Evolutionary conservation across 2,329 filamentous ascomycete genomes (phyloP).

Genomic region (Aureobasidium sp.): DNA sequence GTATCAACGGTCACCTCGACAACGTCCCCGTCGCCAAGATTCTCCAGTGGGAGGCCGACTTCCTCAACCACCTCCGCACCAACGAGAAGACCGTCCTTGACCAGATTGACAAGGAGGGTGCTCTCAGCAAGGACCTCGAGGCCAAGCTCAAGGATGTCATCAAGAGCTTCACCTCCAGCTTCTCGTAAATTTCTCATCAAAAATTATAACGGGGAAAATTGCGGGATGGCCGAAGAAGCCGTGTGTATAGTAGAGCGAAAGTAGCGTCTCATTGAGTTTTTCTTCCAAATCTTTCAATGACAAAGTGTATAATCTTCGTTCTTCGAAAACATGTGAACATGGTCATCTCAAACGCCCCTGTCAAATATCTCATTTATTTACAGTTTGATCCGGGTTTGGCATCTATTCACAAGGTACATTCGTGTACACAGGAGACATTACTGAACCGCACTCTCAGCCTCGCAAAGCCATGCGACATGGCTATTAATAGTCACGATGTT

Average conservation of each 20-base stretch:
- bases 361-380: neutral
- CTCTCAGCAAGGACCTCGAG: slow-evolving; percentile 91
- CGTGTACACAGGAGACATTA: neutral
- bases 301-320: slow-evolving; percentile 11
- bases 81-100: slow-evolving; percentile 78
- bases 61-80: slow-evolving; percentile 82
- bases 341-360: neutral
- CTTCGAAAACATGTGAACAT: neutral
- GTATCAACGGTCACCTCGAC: slow-evolving; percentile 97
- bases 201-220: slow-evolving; percentile 13
- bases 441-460: neutral
- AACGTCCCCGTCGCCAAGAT: slow-evolving; percentile 82
- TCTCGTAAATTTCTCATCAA: slow-evolving; percentile 41
- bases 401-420: neutral
- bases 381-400: too few relatives aligned
- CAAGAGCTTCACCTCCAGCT: slow-evolving; percentile 84
- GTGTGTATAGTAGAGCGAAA: slow-evolving; percentile 26
- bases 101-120: slow-evolving; percentile 90
- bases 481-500: neutral
- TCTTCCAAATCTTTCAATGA: slow-evolving; percentile 13
- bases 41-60: slow-evolving; percentile 87
- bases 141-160: slow-evolving; percentile 70
- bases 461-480: neutral
- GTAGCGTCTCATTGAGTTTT: slow-evolving; percentile 13
- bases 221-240: slow-evolving; percentile 13